Conservation (phyloP, 257 asterid genomes). For the Fraxinus americana region DNA sequence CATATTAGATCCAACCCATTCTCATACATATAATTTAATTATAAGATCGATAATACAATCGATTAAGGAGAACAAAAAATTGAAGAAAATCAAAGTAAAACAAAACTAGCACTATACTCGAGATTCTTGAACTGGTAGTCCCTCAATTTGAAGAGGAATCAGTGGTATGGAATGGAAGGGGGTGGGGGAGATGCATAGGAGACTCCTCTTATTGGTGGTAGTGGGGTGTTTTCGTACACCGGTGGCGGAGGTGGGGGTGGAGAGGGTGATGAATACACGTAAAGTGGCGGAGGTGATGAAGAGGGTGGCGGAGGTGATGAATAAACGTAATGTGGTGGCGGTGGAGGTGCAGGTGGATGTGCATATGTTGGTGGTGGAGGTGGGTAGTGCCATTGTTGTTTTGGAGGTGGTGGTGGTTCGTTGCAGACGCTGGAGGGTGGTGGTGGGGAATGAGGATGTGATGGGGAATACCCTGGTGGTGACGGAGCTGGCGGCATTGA, state of each 20-base stretch:
- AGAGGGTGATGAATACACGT: background rate
- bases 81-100: background rate
- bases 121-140: background rate
- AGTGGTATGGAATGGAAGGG: conserved; percentile 47
- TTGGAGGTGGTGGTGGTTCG: background rate
- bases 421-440: background rate
- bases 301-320: conserved; percentile 24
- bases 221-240: conserved; percentile 23
- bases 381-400: background rate
- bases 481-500: background rate
- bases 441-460: background rate
- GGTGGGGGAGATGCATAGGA: conserved; percentile 61
- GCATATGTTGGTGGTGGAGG: background rate
- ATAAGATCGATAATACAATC: conserved; percentile 15
- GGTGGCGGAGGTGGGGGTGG: background rate
- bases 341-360: conserved; percentile 21
- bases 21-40: conserved; percentile 21
- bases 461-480: too few relatives aligned
- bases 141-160: background rate
- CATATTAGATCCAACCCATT: conserved; percentile 16
- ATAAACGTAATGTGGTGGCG: conserved; percentile 12
- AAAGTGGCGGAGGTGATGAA: conserved; percentile 19
- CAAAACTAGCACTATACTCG: conserved; percentile 23
- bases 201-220: conserved; percentile 50
- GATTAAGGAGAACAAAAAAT: background rate